These are phyloP conservation scores for Oenanthe sinensis DNA, from an alignment of 129 eudicot species.

Conservation along the genomic window DNA sequence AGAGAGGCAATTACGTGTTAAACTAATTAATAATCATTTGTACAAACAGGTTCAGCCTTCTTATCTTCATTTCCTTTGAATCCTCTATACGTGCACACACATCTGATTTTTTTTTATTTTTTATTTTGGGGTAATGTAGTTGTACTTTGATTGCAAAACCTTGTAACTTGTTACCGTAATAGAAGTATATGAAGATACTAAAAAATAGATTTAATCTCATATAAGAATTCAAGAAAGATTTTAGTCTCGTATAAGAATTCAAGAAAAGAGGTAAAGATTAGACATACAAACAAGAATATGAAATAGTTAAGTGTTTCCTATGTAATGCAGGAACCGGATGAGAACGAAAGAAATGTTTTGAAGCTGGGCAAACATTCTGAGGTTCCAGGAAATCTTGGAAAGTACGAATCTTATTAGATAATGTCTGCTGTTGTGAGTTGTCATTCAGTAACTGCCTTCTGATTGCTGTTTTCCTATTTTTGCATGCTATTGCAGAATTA, in stretches of 20 bases:
- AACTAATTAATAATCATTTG: slow-evolving; percentile 39
- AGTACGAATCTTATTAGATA: slow-evolving; percentile 29
- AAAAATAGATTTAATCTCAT: not conserved
- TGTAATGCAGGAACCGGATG: slow-evolving; percentile 26
- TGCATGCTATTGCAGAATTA: slow-evolving; percentile 42
- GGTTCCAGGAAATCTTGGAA: slow-evolving; percentile 32
- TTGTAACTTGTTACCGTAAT: not conserved
- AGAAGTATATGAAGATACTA: not conserved
- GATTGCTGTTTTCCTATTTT: not conserved
- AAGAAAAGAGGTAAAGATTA: not conserved
- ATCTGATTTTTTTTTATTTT: not conserved
- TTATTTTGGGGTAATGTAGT: not conserved
- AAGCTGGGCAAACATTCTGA: slow-evolving; percentile 11
- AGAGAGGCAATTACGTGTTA: slow-evolving; percentile 51
- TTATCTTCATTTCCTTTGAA: not conserved
- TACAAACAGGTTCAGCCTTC: slow-evolving; percentile 51
- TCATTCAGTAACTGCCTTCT: slow-evolving; percentile 5
- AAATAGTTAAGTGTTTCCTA: slow-evolving; percentile 1
- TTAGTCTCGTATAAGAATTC: not conserved
- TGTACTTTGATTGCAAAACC: not conserved
- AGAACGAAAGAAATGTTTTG: slow-evolving; percentile 19
- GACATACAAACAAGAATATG: not conserved
- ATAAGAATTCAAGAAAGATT: not conserved
- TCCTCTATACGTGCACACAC: not conserved
- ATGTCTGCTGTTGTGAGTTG: not conserved